Conservation (phyloP, 2,329 filamentous ascomycete genomes). For the Fusarium pseudoanthophilum region DNA sequence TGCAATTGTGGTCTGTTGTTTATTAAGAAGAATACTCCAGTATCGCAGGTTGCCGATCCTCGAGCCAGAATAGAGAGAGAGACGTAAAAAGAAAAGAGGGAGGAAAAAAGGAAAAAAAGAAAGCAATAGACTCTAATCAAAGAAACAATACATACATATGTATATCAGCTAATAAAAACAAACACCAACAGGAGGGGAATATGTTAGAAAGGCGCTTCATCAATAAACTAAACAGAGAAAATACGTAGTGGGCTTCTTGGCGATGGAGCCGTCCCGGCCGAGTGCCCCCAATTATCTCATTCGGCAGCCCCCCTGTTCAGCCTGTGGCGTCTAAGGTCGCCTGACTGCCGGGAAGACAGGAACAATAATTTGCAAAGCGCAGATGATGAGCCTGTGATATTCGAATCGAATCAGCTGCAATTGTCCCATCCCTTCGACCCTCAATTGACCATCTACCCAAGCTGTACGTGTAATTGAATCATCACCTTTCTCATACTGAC, state of each 20-base stretch:
- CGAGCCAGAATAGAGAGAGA: not conserved
- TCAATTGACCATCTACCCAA: not conserved
- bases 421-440: not conserved
- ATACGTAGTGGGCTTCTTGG: conserved; percentile 28
- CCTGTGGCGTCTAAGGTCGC: conserved; percentile 29
- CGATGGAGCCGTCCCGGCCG: conserved; percentile 22
- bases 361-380: not conserved
- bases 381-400: not conserved
- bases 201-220: not conserved
- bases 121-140: not conserved
- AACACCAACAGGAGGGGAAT: not conserved
- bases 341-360: conserved; percentile 32
- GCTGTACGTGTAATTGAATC: not conserved
- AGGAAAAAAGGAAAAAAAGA: not conserved
- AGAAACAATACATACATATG: not conserved
- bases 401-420: not conserved
- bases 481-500: not conserved
- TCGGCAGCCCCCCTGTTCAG: conserved; percentile 24
- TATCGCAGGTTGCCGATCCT: conserved; percentile 1
- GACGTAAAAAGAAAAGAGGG: not conserved
- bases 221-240: conserved; percentile 1
- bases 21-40: not conserved
- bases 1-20: conserved; percentile 11
- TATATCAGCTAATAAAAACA: not conserved
- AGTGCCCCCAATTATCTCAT: conserved; percentile 29